Percentiles rank a stretch among this genome's conserved stretches.
These are phyloP conservation scores for Keqinozyma sinolaborantium DNA, from an alignment of 1,139 yeast species.

Conservation along the genomic window DNA sequence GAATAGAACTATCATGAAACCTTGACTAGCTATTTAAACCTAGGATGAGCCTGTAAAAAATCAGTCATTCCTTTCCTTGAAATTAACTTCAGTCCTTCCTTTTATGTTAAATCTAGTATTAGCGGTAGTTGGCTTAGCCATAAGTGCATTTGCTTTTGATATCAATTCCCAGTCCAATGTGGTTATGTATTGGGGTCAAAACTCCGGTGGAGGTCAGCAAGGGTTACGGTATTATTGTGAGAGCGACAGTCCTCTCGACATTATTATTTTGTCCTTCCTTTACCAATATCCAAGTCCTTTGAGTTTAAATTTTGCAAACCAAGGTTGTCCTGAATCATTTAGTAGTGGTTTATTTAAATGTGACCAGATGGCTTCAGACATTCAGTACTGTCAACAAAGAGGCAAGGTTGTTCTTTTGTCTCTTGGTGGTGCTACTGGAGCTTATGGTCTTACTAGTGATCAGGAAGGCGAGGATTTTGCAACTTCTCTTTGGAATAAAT, in stretches of 20 bases:
- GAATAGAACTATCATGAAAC: too few species aligned
- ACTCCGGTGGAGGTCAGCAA: conserved; percentile 61
- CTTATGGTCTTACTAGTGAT: conserved; percentile 69
- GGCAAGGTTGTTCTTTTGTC: conserved; percentile 82
- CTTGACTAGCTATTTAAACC: too few species aligned
- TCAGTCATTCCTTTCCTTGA: neutral
- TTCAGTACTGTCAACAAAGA: conserved; percentile 70
- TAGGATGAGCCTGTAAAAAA: conserved; percentile 3
- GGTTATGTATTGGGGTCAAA: conserved; percentile 90
- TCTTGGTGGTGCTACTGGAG: conserved; percentile 83
- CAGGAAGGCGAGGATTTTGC: conserved; percentile 69
- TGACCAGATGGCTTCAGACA: conserved; percentile 66
- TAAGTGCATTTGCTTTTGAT: conserved; percentile 31
- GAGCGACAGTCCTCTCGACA: conserved; percentile 62
- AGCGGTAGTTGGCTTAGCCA: conserved; percentile 5
- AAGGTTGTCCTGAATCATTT: conserved; percentile 50
- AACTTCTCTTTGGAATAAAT: conserved; percentile 72
- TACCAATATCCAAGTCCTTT: conserved; percentile 49
- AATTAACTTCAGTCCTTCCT: conserved; percentile 2
- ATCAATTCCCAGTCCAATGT: conserved; percentile 52
- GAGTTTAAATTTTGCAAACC: conserved; percentile 65
- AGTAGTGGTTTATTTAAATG: conserved; percentile 59
- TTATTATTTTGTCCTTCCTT: conserved; percentile 69
- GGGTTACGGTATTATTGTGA: conserved; percentile 66
- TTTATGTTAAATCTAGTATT: conserved; percentile 6